Conservation (phyloP, 331 rosid genomes). For the Spiraea crenata region DNA sequence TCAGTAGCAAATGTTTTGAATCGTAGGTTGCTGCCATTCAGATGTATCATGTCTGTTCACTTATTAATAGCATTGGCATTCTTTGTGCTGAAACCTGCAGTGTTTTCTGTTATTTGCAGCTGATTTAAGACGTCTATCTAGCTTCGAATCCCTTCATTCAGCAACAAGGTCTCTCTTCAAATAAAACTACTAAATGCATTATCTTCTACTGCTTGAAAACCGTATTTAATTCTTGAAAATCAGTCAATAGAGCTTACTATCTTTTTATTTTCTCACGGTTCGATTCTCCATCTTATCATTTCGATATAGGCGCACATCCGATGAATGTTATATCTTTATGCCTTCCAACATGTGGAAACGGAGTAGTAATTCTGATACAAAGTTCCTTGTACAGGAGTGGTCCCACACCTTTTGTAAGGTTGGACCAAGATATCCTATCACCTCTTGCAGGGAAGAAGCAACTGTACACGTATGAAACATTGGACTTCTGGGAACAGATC, state of each 20-base stretch:
- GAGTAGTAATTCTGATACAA: background rate
- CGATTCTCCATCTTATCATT: no score
- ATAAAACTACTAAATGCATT: no score
- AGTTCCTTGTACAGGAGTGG: slow-evolving; percentile 50
- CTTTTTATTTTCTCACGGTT: no score
- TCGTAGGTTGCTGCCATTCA: background rate
- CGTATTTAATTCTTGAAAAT: no score
- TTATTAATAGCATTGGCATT: slow-evolving; percentile 2
- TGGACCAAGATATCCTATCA: slow-evolving; percentile 96
- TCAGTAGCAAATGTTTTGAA: background rate
- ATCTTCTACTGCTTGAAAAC: no score
- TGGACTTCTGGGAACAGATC: slow-evolving; percentile 95
- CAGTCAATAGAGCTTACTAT: no score
- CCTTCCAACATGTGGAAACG: background rate
- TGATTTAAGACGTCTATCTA: slow-evolving; percentile 81
- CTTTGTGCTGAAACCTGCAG: slow-evolving; percentile 9
- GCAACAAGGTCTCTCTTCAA: slow-evolving; percentile 55
- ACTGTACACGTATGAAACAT: slow-evolving; percentile 74
- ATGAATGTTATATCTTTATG: background rate
- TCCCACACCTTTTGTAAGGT: slow-evolving; percentile 70
- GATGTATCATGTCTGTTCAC: slow-evolving; percentile 1
- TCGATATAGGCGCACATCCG: no score
- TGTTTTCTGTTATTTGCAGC: slow-evolving; percentile 50
- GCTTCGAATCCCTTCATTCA: slow-evolving; percentile 86
- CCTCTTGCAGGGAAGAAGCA: slow-evolving; percentile 97